These are phyloP conservation scores for Knufia petricola DNA, from an alignment of 2,329 filamentous ascomycete species.

Conservation along the genomic window DNA sequence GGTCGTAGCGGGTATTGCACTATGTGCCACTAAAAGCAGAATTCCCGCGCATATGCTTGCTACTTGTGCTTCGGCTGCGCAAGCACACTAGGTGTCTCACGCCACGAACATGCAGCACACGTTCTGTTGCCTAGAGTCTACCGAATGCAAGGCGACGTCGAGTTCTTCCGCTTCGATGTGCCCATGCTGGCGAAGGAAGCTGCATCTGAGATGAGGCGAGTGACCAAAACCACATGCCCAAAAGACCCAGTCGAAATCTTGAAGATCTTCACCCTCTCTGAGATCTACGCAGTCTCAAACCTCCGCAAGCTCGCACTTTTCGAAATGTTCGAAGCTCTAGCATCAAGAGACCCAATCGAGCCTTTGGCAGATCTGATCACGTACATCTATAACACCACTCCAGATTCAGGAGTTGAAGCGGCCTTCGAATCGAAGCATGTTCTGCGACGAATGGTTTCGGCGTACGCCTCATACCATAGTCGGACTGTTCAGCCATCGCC, in stretches of 20 bases:
- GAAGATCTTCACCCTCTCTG: not conserved
- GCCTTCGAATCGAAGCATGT: constrained; percentile 30
- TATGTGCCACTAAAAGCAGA: no score
- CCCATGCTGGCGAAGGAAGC: not conserved
- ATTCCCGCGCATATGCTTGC: no score
- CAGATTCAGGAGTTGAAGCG: constrained; percentile 29
- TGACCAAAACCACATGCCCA: not conserved
- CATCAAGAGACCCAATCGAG: constrained; percentile 18
- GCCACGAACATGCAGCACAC: no score
- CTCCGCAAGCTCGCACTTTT: not conserved
- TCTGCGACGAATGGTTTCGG: constrained; percentile 31
- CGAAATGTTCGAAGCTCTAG: not conserved
- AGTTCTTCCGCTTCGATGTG: not conserved
- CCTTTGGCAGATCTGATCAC: constrained; percentile 30
- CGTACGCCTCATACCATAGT: constrained; percentile 33
- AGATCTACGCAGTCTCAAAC: not conserved
- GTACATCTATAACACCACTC: constrained; percentile 33
- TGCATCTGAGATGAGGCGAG: not conserved
- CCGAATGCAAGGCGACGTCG: not conserved
- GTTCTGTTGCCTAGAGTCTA: no score
- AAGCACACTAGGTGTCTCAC: no score
- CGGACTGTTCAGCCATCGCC: constrained; percentile 29
- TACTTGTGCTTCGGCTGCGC: no score
- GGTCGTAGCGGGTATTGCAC: no score
- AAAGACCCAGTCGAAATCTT: not conserved